Base-by-base conservation (phyloP, 202 grass and related monocot genomes). In the Schoenoplectus tabernaemontani region DNA sequence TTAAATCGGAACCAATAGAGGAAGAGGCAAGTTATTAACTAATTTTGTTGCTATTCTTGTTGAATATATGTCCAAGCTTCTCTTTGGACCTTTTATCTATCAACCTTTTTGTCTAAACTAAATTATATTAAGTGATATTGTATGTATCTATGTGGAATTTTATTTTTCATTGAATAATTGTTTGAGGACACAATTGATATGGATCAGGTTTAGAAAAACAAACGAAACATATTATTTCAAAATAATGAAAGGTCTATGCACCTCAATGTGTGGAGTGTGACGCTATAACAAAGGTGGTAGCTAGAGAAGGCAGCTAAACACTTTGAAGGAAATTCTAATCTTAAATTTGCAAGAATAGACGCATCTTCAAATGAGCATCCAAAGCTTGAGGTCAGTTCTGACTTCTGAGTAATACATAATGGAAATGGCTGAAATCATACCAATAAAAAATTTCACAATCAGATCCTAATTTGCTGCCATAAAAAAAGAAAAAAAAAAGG, bases 321-420 rank as follows among this genome's bases (percentile, higher is more conserved):
- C 89, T 92, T 98, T 23, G 83, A 82, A 82, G 91, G 88, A 57
- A 44, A 84, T 77, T 83, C 84, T 56, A 92, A 75, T 82, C 79
- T 98, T 53, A 98, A 92, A 85, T 91, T 98, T 82, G 85, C 86
- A 59, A 88, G 96, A 58, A 89, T 95, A 38, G 96, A 98, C 89
- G 96, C 88, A 87, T 98, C 90, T 83, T 86, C 84, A 57, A 98
- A 98, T 89, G 96, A 98, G 47, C 96, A 98, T 86, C 96, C 96
- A 59, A 91, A 95, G 82, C 84, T 95, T 68, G 81, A 98, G 86
- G 96, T 98, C 56, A 87, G 74, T 82, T 59, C 76, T 28, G 28
- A 28, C 28, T 28, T 28, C 28, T 44, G 39, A 79, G 51, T 78
- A 54, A 17, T 62, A 32, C 36, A 63, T 16, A 4, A 60, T 34